Percentiles rank a stretch among this genome's conserved stretches.
Evolutionary conservation across 345 rosid species (phyloP).

Genomic region (Triadica sebifera): DNA sequence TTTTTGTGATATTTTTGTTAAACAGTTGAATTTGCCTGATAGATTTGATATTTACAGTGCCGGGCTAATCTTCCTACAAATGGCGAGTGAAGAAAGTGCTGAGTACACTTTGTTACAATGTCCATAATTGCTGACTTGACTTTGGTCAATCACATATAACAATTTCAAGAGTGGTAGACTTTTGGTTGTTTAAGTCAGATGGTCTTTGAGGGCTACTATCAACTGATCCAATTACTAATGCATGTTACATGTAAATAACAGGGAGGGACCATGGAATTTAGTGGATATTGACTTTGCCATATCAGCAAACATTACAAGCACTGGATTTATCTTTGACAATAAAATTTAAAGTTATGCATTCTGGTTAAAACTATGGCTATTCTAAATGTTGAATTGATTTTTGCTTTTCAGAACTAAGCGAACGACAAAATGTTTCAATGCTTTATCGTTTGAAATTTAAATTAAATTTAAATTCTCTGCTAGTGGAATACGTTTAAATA

Average conservation of each 20-base stretch:
- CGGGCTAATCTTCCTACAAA: constrained; percentile 88
- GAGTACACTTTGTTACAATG: neutral
- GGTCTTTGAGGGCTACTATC: neutral
- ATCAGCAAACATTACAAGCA: neutral
- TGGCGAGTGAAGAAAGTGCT: constrained; percentile 51
- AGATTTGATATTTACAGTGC: constrained; percentile 91
- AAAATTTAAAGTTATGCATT: neutral
- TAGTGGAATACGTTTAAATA: neutral
- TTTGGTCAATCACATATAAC: neutral
- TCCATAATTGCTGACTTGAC: neutral
- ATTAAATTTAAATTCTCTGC: neutral
- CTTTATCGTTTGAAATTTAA: neutral
- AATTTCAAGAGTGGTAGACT: neutral
- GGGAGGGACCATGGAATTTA: neutral
- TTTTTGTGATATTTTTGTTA: constrained; percentile 18
- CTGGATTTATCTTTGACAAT: neutral
- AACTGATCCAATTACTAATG: neutral
- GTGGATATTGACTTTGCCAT: neutral
- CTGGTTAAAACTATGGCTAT: neutral
- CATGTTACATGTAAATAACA: neutral
- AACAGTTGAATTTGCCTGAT: constrained; percentile 94
- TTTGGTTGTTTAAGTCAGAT: neutral
- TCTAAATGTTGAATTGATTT: neutral
- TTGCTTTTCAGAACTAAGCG: neutral
- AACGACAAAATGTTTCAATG: neutral